phyloP scores from a whole-genome alignment of 225 moss, liverwort and hornwort genomes.

The Pseudisothecium myosuroides region DNA sequence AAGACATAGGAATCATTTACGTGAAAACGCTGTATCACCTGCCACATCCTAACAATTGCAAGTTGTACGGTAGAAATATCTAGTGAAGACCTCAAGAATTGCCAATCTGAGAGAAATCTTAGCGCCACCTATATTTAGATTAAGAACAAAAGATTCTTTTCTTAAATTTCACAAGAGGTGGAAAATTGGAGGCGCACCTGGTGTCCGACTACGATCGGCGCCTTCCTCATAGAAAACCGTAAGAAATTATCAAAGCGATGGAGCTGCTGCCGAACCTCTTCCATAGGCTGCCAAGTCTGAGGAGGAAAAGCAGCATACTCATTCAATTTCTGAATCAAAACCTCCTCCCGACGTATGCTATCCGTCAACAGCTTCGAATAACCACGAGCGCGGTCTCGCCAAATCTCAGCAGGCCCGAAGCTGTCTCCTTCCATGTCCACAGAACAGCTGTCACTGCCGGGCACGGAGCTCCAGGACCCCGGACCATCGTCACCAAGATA shows the following conservation, averaged over 20 bases:
- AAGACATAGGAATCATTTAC: neutral
- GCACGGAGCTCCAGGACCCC: slow-evolving; percentile 30
- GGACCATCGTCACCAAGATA: slow-evolving; percentile 29
- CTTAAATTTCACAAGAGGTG: neutral
- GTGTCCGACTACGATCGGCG: slow-evolving; percentile 64
- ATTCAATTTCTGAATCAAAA: slow-evolving; percentile 19
- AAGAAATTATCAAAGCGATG: slow-evolving; percentile 65
- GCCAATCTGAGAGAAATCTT: neutral
- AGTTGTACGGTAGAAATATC: neutral
- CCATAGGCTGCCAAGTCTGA: slow-evolving; percentile 15
- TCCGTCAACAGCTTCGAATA: slow-evolving; percentile 30
- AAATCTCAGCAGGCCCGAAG: slow-evolving; percentile 13
- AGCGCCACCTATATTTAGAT: neutral
- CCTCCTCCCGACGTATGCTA: slow-evolving; percentile 31
- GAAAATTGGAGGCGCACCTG: slow-evolving; percentile 32
- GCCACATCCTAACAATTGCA: neutral
- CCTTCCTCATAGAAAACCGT: slow-evolving; percentile 49
- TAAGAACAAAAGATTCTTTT: neutral
- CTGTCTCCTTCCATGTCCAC: slow-evolving; percentile 29
- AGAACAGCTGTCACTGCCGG: slow-evolving; percentile 23
- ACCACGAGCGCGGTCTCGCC: slow-evolving; percentile 38
- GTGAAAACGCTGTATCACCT: neutral
- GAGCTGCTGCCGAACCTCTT: slow-evolving; percentile 43
- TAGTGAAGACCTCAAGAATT: neutral
- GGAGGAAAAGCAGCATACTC: slow-evolving; percentile 10